Percentiles rank a stretch among this genome's conserved stretches.
phyloP scores from a whole-genome alignment of 2,329 filamentous ascomycete genomes.

The Claviceps africana region DNA sequence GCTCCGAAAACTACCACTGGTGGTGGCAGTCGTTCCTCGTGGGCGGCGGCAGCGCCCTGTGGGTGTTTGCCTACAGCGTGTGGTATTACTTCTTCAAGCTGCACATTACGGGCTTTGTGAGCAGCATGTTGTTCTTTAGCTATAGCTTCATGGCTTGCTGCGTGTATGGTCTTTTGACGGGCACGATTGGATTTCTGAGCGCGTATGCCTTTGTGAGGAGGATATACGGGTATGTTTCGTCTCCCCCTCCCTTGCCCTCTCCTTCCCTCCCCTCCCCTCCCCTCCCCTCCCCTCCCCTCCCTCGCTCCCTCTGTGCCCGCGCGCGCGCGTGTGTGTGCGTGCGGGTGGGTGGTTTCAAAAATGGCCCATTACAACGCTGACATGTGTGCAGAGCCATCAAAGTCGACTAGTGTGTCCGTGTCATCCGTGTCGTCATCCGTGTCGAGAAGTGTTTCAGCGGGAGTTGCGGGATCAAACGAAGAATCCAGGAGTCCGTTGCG shows the following conservation, averaged over 20 bases:
- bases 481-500: too few species aligned
- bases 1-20: slow-evolving; percentile 79
- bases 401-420: too few species aligned
- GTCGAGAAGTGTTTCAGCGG: not conserved
- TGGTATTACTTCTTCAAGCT: slow-evolving; percentile 77
- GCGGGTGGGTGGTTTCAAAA: too few species aligned
- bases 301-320: too few species aligned
- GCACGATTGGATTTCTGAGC: slow-evolving; percentile 72
- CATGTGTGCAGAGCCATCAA: slow-evolving; percentile 32
- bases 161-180: slow-evolving; percentile 68
- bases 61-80: slow-evolving; percentile 70
- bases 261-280: too few species aligned
- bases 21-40: slow-evolving; percentile 83
- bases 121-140: slow-evolving; percentile 68
- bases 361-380: slow-evolving; percentile 6
- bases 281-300: too few species aligned
- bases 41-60: slow-evolving; percentile 61
- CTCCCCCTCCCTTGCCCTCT: not conserved
- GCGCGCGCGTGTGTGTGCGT: too few species aligned
- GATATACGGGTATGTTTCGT: slow-evolving; percentile 56
- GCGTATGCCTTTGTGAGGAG: slow-evolving; percentile 72
- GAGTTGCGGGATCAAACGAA: too few species aligned
- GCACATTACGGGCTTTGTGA: slow-evolving; percentile 68
- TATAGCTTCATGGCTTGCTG: slow-evolving; percentile 73
- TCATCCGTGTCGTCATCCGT: not conserved